Evolutionary conservation across 805 yeast species (phyloP), one percentile per base, ranked within the genome.

Genomic region (Torulaspora microellipsoides): DNA sequence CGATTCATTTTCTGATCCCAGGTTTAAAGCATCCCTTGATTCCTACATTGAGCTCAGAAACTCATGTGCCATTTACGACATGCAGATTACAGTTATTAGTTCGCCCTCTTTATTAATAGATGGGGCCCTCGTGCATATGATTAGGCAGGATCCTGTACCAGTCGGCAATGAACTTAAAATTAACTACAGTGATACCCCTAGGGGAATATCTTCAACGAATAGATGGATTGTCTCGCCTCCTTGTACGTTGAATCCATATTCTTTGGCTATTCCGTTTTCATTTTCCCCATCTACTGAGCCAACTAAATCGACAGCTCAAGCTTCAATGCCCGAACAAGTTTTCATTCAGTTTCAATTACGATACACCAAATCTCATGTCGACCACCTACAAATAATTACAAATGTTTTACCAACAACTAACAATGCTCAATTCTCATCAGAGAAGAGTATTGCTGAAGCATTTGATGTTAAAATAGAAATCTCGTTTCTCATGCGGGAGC

Each of bases 1-100:
- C 36, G 58, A 56, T 35, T 49, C 56, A 3, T 54, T 48, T 31
- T 10, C 14, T 2, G 54, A 48, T 23, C 29, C 23, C 4, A 42
- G 45, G 23, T 54, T 54, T 32, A 12, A 10, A 15, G 23, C 27
- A 15, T 15, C 36, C 4, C 34, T 43, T 17, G 25, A 33, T 2
- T 35, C 34, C 8, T 48, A 41, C 27, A 8, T 43, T 20, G n/a
- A 40, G 8, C 36, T 41, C 34, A 34, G 46, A 31, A 15, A 33
- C 17, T 14, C 15, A 5, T 15, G 29, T 11, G 46, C 46, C n/a
- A 34, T 45, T 17, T 34, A 44, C n/a, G 29, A 43, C 13, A 5
- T 34, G n/a, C 37, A 29, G 8, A 17, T 40, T 6, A 38, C 32
- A 13, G 15, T 38, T 15, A 28, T 45, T 9, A 32, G 40, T 14